phyloP scores from a whole-genome alignment of 371 early-diverging fungal genomes.

The Mucor indicus region DNA sequence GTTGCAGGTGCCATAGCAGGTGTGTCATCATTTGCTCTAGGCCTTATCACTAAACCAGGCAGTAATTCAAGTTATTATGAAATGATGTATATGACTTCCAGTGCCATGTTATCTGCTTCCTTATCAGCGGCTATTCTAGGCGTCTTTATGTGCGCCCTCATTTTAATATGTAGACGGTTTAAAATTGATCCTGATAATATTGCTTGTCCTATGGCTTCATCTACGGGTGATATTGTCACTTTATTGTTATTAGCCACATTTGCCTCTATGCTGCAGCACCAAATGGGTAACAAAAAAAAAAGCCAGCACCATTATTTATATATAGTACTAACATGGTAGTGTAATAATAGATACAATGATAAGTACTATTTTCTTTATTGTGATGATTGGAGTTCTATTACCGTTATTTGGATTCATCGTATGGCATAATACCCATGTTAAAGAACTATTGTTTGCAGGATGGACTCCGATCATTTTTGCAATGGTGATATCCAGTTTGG shows the following conservation, averaged over 20 bases:
- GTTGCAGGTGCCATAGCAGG: constrained; percentile 70
- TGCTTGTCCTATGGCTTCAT: constrained; percentile 71
- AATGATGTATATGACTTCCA: constrained; percentile 63
- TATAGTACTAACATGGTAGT: constrained; percentile 32
- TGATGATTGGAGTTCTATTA: constrained; percentile 40
- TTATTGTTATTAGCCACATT: constrained; percentile 56
- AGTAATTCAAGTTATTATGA: constrained; percentile 46
- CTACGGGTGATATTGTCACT: constrained; percentile 73
- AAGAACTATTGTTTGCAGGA: constrained; percentile 63
- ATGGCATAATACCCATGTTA: constrained; percentile 59
- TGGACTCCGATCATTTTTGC: constrained; percentile 78
- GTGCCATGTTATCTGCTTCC: constrained; percentile 70
- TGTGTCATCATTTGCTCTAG: constrained; percentile 60
- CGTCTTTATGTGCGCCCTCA: constrained; percentile 65
- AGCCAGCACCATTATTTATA: not conserved
- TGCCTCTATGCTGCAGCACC: constrained; percentile 40
- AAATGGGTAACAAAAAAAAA: constrained; percentile 40
- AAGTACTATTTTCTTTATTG: constrained; percentile 40
- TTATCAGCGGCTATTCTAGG: constrained; percentile 74
- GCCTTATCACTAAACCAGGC: constrained; percentile 54
- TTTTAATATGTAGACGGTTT: constrained; percentile 59
- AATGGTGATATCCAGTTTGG: constrained; percentile 73
- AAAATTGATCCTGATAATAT: constrained; percentile 77
- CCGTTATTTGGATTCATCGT: constrained; percentile 57
- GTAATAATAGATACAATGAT: constrained; percentile 49